A percentile compares a stretch with the other conserved stretches of the same genome.
These are phyloP conservation scores for Ceratobasidium sp. DNA, from an alignment of 1,284 basidiomycete species.

Conservation along the genomic window DNA sequence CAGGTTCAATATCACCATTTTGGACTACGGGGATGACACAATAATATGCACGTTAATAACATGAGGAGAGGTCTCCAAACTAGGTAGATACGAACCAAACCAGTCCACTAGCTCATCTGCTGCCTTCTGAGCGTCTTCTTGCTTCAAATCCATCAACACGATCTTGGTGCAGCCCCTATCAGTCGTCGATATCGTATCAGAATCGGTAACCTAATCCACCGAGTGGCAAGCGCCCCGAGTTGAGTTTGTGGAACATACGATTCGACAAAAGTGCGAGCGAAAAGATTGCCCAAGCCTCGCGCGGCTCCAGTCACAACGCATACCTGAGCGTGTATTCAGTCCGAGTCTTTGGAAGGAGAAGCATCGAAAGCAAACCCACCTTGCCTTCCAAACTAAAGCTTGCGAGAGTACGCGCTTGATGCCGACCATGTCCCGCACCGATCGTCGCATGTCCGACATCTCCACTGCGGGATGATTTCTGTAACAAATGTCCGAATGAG, in stretches of 20 bases:
- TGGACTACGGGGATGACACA: constrained; percentile 55
- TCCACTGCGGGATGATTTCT: neutral
- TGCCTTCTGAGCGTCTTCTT: constrained; percentile 72
- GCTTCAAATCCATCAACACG: constrained; percentile 84
- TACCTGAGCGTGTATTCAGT: constrained; percentile 60
- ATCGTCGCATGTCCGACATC: constrained; percentile 33
- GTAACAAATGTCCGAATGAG: neutral
- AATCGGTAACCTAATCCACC: neutral
- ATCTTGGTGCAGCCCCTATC: constrained; percentile 79
- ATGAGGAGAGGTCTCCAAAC: neutral
- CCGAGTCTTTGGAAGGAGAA: neutral
- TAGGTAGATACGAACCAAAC: constrained; percentile 52
- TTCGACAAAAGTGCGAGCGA: constrained; percentile 87
- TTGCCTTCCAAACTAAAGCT: constrained; percentile 37
- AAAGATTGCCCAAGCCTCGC: constrained; percentile 85
- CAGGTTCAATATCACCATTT: constrained; percentile 64
- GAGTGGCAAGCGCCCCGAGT: neutral
- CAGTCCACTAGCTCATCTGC: constrained; percentile 73
- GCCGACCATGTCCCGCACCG: constrained; percentile 24
- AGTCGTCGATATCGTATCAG: neutral
- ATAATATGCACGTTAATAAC: neutral
- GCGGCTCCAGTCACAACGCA: constrained; percentile 95
- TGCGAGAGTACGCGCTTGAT: constrained; percentile 31
- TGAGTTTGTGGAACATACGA: constrained; percentile 63
- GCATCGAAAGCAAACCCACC: neutral